Conservation (phyloP, 2,329 filamentous ascomycete species). For the Epichloe gansuensis region DNA sequence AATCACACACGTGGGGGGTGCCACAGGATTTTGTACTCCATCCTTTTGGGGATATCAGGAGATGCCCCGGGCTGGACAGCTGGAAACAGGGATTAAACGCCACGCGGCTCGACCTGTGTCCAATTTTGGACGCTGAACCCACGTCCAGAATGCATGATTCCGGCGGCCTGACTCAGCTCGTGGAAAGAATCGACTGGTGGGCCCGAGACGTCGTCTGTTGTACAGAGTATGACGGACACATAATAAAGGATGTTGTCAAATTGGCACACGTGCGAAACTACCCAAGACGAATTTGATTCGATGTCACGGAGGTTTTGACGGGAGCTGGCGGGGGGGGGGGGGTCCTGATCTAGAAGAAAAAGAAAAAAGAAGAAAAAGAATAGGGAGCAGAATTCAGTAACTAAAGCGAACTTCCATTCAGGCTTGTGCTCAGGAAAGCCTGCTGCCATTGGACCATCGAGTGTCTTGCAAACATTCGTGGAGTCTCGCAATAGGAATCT, state of each 20-base stretch:
- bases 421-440: too few species aligned
- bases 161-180: not conserved
- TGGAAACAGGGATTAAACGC: not conserved
- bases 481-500: too few species aligned
- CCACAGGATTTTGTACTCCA: not conserved
- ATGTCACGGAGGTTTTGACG: not conserved
- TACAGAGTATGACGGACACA: not conserved
- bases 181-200: constrained; percentile 1
- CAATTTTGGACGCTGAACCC: not conserved
- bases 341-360: not conserved
- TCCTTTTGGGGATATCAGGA: not conserved
- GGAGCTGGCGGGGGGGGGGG: not conserved
- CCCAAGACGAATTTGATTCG: not conserved
- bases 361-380: too few species aligned
- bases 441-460: too few species aligned
- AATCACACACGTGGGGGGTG: constrained; percentile 1
- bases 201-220: not conserved
- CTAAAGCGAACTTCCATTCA: too few species aligned
- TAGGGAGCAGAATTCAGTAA: too few species aligned
- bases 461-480: too few species aligned
- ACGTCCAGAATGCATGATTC: not conserved
- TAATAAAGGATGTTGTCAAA: not conserved
- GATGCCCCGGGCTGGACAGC: not conserved
- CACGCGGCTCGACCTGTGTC: not conserved
- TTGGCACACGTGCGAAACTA: constrained; percentile 1